Evolutionary conservation across 495 filamentous ascomycete genomes (phyloP).

Genomic region (Neurospora discreta): DNA sequence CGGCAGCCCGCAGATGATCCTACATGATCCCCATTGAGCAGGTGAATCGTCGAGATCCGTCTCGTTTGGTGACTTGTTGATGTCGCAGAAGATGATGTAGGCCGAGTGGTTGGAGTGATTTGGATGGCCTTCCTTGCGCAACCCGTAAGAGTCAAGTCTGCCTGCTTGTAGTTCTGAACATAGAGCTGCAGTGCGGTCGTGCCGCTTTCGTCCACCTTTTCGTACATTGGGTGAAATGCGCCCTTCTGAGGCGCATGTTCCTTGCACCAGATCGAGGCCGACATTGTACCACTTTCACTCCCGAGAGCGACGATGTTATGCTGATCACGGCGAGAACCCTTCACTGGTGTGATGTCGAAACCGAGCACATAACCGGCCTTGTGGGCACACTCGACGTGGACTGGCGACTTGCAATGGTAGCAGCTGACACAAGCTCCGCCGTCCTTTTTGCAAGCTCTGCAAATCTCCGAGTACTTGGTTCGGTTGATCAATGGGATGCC

Average conservation of each 20-base stretch:
- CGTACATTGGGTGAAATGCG: slow-evolving; percentile 64
- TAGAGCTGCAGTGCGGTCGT: slow-evolving; percentile 75
- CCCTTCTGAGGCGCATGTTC: slow-evolving; percentile 62
- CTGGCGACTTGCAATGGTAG: slow-evolving; percentile 65
- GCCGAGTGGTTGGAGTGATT: slow-evolving; percentile 14
- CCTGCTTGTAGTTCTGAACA: slow-evolving; percentile 83
- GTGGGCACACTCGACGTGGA: slow-evolving; percentile 86
- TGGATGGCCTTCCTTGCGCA: slow-evolving; percentile 75
- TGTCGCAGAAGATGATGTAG: slow-evolving; percentile 26
- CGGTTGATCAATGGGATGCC: slow-evolving; percentile 70
- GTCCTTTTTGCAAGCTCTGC: slow-evolving; percentile 69
- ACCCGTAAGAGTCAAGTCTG: slow-evolving; percentile 78
- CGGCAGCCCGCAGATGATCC: slow-evolving; percentile 6
- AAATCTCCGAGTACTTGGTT: slow-evolving; percentile 54
- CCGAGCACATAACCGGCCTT: slow-evolving; percentile 72
- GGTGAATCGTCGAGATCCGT: slow-evolving; percentile 26
- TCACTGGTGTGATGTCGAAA: slow-evolving; percentile 84
- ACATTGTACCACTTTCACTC: slow-evolving; percentile 63
- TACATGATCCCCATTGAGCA: slow-evolving; percentile 14
- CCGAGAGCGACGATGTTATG: slow-evolving; percentile 63
- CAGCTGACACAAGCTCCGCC: slow-evolving; percentile 75
- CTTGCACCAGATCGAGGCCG: slow-evolving; percentile 80
- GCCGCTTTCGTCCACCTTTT: slow-evolving; percentile 50
- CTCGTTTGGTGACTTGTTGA: slow-evolving; percentile 22
- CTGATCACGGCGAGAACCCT: slow-evolving; percentile 70